Evolutionary conservation across 257 asterid species (phyloP).

Genomic region (Craterostigma plantagineum): DNA sequence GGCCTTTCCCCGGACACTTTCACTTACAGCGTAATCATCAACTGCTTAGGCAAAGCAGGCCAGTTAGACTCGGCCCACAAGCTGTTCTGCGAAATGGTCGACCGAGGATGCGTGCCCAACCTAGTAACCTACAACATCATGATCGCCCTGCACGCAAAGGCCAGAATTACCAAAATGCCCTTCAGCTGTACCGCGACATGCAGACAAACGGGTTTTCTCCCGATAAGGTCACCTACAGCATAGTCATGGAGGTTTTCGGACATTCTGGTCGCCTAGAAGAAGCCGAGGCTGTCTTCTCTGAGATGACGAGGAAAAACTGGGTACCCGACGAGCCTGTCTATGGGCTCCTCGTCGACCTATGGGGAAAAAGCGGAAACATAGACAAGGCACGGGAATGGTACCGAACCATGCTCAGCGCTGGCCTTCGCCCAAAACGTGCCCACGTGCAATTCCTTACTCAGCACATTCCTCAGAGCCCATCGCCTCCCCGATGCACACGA

Average conservation of each 20-base stretch:
- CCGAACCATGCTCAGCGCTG: slow-evolving; percentile 61
- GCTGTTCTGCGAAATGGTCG: slow-evolving; percentile 76
- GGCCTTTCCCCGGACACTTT: slow-evolving; percentile 96
- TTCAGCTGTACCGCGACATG: slow-evolving; percentile 82
- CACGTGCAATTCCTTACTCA: slow-evolving; percentile 78
- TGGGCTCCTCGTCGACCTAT: slow-evolving; percentile 79
- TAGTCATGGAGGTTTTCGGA: slow-evolving; percentile 95
- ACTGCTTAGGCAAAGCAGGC: slow-evolving; percentile 93
- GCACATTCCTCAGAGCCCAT: slow-evolving; percentile 89
- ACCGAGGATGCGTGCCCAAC: slow-evolving; percentile 75
- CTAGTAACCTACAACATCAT: slow-evolving; percentile 81
- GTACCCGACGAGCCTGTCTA: slow-evolving; percentile 95
- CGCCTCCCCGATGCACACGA: slow-evolving; percentile 59
- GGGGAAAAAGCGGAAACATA: slow-evolving; percentile 84
- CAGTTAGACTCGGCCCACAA: slow-evolving; percentile 64
- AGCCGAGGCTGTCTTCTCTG: slow-evolving; percentile 72
- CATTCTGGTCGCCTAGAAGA: slow-evolving; percentile 87
- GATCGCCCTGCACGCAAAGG: slow-evolving; percentile 91
- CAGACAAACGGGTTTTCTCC: slow-evolving; percentile 86
- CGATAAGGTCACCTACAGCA: slow-evolving; percentile 87
- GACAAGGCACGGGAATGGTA: slow-evolving; percentile 95
- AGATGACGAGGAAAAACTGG: slow-evolving; percentile 85
- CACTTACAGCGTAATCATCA: slow-evolving; percentile 92
- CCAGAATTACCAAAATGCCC: slow-evolving; percentile 64
- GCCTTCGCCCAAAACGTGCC: slow-evolving; percentile 84